These are phyloP conservation scores for Cerioporus squamosus DNA, from an alignment of 1,284 basidiomycete species.

Conservation along the genomic window DNA sequence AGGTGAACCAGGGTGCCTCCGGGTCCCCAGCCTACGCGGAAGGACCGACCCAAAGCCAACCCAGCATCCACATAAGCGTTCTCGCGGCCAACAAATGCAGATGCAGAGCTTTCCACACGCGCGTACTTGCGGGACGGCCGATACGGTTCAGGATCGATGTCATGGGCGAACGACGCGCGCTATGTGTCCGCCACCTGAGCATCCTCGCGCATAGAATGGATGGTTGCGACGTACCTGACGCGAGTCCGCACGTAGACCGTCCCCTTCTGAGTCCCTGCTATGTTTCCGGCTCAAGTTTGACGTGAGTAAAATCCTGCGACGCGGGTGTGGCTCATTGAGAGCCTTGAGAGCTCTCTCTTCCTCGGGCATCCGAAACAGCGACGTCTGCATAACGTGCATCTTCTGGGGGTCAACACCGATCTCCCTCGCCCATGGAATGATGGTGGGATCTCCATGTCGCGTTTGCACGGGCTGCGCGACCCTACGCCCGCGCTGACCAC, in stretches of 20 bases:
- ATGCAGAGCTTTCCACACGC: conserved; percentile 66
- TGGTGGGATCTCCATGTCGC: conserved; percentile 31
- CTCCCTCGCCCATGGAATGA: conserved; percentile 68
- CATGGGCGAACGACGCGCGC: conserved; percentile 79
- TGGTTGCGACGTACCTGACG: conserved; percentile 57
- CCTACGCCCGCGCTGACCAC: conserved; percentile 21
- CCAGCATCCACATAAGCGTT: conserved; percentile 80
- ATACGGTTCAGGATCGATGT: conserved; percentile 64
- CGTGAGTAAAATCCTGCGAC: conserved; percentile 40
- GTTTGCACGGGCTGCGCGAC: conserved; percentile 30
- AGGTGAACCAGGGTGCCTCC: conserved; percentile 79
- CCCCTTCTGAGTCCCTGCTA: conserved; percentile 76
- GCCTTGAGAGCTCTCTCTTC: conserved; percentile 64
- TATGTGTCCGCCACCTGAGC: conserved; percentile 33
- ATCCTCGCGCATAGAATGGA: conserved; percentile 10
- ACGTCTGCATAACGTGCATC: conserved; percentile 91
- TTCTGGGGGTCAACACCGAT: conserved; percentile 80
- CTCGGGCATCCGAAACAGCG: conserved; percentile 79
- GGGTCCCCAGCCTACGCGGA: conserved; percentile 91
- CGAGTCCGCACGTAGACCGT: conserved; percentile 63
- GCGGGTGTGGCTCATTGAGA: conserved; percentile 44
- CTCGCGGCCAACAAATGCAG: conserved; percentile 68
- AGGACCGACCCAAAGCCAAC: conserved; percentile 85
- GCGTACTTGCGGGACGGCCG: conserved; percentile 76
- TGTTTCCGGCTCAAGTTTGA: conserved; percentile 62